Evolutionary conservation across 495 filamentous ascomycete species (phyloP).

Genomic region (Neurospora sp.): DNA sequence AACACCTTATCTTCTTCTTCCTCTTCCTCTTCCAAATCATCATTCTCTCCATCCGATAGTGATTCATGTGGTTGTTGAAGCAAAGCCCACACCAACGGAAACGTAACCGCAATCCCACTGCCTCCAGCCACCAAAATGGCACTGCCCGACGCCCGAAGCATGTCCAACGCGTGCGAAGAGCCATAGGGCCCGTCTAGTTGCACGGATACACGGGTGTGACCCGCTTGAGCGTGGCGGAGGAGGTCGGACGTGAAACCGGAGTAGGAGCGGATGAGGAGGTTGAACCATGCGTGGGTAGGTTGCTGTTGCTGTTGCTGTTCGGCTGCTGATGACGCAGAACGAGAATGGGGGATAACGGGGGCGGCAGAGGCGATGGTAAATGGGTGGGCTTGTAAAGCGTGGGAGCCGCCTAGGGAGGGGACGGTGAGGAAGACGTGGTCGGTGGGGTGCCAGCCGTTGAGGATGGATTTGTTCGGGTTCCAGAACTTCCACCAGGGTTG

Average conservation of each 20-base stretch:
- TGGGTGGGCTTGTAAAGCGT: conserved; percentile 41
- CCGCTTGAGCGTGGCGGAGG: conserved; percentile 34
- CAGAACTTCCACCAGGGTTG: conserved; percentile 5
- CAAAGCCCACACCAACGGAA: conserved; percentile 31
- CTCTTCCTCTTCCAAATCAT: not conserved
- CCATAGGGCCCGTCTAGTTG: conserved; percentile 52
- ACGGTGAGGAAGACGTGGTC: conserved; percentile 52
- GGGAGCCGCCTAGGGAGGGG: conserved; percentile 34
- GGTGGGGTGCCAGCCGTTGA: conserved; percentile 44
- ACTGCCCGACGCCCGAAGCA: conserved; percentile 31
- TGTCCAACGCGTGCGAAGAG: conserved; percentile 23
- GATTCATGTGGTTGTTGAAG: conserved; percentile 1
- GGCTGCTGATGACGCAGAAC: not conserved
- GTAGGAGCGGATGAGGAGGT: conserved; percentile 45
- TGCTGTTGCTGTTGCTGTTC: conserved; percentile 4
- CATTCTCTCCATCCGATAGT: not conserved
- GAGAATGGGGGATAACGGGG: conserved; percentile 1
- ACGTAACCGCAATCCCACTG: conserved; percentile 52
- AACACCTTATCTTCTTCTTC: not conserved
- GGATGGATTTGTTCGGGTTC: conserved; percentile 22
- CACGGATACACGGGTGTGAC: conserved; percentile 24
- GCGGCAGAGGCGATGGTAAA: conserved; percentile 51
- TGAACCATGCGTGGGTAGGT: conserved; percentile 32
- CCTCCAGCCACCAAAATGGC: conserved; percentile 51
- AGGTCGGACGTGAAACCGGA: conserved; percentile 48